Percentiles rank a stretch among this genome's conserved stretches.
These are phyloP conservation scores for Stachybotrys chlorohalonatus DNA, from an alignment of 2,329 filamentous ascomycete genomes.

Conservation along the genomic window DNA sequence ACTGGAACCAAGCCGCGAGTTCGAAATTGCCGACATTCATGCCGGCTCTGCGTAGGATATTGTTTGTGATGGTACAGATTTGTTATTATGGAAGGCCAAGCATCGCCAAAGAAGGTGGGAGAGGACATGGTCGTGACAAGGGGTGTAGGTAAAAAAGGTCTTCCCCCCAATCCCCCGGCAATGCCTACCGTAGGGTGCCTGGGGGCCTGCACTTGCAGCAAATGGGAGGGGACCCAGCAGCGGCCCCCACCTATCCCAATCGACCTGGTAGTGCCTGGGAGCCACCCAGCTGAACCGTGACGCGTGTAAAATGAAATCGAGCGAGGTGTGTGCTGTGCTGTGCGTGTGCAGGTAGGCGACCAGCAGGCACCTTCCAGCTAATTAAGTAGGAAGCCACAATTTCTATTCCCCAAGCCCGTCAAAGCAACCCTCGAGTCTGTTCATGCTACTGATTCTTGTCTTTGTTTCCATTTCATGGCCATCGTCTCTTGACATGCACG, in stretches of 20 bases:
- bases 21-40: background rate
- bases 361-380: background rate
- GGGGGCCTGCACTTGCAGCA: background rate
- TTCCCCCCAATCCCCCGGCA: background rate
- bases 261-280: background rate
- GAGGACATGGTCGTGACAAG: background rate
- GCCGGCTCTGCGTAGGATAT: background rate
- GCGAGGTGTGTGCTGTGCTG: background rate
- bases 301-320: background rate
- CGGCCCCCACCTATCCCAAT: background rate
- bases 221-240: background rate
- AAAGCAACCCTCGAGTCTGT: no score
- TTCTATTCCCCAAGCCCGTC: no score
- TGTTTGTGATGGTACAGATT: no score
- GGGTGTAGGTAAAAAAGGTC: background rate
- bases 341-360: background rate
- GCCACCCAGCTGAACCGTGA: background rate
- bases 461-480: no score
- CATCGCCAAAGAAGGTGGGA: background rate
- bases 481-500: no score
- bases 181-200: background rate
- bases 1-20: background rate
- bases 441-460: no score
- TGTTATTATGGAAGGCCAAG: background rate
- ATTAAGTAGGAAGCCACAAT: no score